Evolutionary conservation across 805 yeast genomes (phyloP).

Genomic region (Yueomyces sinensis): DNA sequence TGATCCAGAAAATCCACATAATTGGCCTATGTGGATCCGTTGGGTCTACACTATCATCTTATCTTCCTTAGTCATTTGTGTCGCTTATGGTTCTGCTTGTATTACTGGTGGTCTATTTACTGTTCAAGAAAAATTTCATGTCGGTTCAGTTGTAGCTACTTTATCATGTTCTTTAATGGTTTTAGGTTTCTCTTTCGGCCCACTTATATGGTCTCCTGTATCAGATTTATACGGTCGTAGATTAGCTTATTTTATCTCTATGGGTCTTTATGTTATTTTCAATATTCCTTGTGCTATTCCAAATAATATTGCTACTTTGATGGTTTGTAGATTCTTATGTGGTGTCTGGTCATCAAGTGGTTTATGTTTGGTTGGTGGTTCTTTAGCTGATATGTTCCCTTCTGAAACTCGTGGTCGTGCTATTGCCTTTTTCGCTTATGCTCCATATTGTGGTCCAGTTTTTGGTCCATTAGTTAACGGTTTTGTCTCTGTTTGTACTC

Average conservation of each 20-base stretch:
- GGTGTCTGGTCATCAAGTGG: slow-evolving; percentile 83
- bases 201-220: slow-evolving; percentile 79
- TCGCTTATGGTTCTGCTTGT: slow-evolving; percentile 88
- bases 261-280: slow-evolving; percentile 61
- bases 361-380: slow-evolving; percentile 78
- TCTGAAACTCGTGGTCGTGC: slow-evolving; percentile 74
- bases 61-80: slow-evolving; percentile 67
- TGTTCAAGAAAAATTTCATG: slow-evolving; percentile 52
- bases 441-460: slow-evolving; percentile 90
- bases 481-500: slow-evolving; percentile 63
- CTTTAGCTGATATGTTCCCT: slow-evolving; percentile 82
- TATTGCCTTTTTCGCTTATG: slow-evolving; percentile 81
- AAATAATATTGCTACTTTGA: slow-evolving; percentile 66
- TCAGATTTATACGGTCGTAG: slow-evolving; percentile 79
- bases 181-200: slow-evolving; percentile 77
- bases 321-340: slow-evolving; percentile 74
- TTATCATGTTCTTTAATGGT: slow-evolving; percentile 81
- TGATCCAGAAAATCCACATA: slow-evolving; percentile 86
- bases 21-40: slow-evolving; percentile 49
- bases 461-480: slow-evolving; percentile 84
- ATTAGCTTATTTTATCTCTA: slow-evolving; percentile 67
- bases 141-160: slow-evolving; percentile 65
- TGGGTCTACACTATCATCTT: slow-evolving; percentile 59
- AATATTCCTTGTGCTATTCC: slow-evolving; percentile 81
- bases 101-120: slow-evolving; percentile 75